Base-by-base conservation (phyloP, 257 asterid genomes). In the Przewalskia tangutica region DNA sequence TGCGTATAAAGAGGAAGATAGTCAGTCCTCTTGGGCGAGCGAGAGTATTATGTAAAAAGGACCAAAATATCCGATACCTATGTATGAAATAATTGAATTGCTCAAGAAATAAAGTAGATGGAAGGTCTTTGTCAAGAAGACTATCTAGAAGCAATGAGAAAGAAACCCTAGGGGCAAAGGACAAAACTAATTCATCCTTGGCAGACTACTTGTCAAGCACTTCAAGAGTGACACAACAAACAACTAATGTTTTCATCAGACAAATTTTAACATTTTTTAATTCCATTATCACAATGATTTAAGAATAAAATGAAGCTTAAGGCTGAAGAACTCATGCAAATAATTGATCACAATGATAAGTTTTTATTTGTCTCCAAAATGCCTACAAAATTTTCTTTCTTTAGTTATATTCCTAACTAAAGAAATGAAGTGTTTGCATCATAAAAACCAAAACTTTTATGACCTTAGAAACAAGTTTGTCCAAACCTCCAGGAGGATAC, bases 131-230 rank as follows among this genome's bases (percentile, higher is more conserved):
- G n/a, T 75, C 79, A 75, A 50, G 44, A 75, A 48, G 23, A 75
- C 79, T 23, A 50, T 50, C 62, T 23, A 75, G 46, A 75, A 50
- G 63, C 62, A 73, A 2, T 20, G 12, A 48, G 59, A 73, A 73
- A 73, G 40, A 73, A 46, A 73, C 42, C 60, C 38, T 6, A 62
- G 68, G 56, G 56, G 18, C 38, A 70, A 71, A 44, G 3, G 40
- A 44, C 58, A 70, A n/a, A n/a, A 5, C 70, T 46, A 73, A 11
- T 50, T 75, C 62, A 75, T 50, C 62, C 34, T 75, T 50, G 27
- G 63, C 18, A 75, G 46, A 75, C 80, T 75, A 50, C 80, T 75
- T 75, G 63, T 75, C 27, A 50, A 27, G 27, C 80, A 75, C 80
- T 75, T 75, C 63, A 75, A 60, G 9, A 50, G 14, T 50, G 79